Conservation (phyloP, 495 filamentous ascomycete genomes). For the Monascus purpureus region DNA sequence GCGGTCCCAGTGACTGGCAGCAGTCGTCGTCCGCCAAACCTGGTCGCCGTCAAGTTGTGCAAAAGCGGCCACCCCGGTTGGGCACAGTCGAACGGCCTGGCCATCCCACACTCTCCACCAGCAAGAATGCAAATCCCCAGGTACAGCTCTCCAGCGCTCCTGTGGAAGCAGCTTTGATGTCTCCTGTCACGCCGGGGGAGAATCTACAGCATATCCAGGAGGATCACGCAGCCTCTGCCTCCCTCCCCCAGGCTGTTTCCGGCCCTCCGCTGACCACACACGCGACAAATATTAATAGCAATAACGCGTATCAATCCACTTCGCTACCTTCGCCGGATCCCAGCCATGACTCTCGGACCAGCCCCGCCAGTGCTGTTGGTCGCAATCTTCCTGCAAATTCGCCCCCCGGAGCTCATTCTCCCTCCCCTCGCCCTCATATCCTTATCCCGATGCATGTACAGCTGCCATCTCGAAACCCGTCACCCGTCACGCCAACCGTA, state of each 20-base stretch:
- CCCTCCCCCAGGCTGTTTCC: not conserved
- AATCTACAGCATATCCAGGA: conserved; percentile 1
- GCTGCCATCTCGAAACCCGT: conserved; percentile 2
- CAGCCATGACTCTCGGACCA: conserved; percentile 7
- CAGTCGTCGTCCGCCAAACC: too few relatives aligned
- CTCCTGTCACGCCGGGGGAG: conserved; percentile 13
- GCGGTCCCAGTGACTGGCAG: too few relatives aligned
- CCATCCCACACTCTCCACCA: too few relatives aligned
- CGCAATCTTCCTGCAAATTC: conserved; percentile 3
- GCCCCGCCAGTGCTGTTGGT: conserved; percentile 6
- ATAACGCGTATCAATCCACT: not conserved
- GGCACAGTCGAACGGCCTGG: too few relatives aligned
- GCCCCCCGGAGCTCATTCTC: conserved; percentile 1
- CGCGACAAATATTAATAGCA: too few relatives aligned
- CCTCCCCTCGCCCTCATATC: conserved; percentile 1
- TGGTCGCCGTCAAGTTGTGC: too few relatives aligned
- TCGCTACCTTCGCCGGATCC: conserved; percentile 13
- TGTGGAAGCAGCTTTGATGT: conserved; percentile 7
- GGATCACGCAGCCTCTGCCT: not conserved
- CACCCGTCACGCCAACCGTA: not conserved
- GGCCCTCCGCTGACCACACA: not conserved
- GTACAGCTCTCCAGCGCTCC: too few relatives aligned
- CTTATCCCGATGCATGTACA: not conserved
- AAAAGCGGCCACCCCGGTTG: too few relatives aligned
- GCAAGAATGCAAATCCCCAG: too few relatives aligned